A percentile compares a stretch with the other conserved stretches of the same genome.
phyloP scores from a whole-genome alignment of 2,329 filamentous ascomycete species.

The Phialophora macrospora region DNA sequence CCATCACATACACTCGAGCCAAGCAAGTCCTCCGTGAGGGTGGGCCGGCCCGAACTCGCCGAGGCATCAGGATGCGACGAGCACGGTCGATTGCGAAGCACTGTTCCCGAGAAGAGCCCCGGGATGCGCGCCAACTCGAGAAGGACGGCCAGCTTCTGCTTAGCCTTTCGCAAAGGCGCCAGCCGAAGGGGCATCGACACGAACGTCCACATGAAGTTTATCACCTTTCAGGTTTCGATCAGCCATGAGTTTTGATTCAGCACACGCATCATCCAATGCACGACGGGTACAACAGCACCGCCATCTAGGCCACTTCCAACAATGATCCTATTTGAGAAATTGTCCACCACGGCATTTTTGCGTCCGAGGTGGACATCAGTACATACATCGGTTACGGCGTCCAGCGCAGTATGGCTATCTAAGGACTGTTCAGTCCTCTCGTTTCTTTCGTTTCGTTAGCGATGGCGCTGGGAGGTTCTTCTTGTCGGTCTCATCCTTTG shows the following conservation, averaged over 20 bases:
- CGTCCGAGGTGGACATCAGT: constrained; percentile 4
- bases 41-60: constrained; percentile 1
- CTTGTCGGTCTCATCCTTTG: constrained; percentile 5
- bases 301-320: background rate
- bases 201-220: background rate
- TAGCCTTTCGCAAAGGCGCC: constrained; percentile 2
- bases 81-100: background rate
- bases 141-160: constrained; percentile 18
- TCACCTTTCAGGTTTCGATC: background rate
- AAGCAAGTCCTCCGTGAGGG: background rate
- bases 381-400: background rate
- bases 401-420: background rate
- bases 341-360: background rate
- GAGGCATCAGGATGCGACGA: constrained; percentile 15
- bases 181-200: background rate
- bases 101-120: background rate
- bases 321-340: background rate
- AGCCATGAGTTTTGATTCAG: constrained; percentile 2
- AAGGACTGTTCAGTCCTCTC: background rate
- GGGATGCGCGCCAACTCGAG: constrained; percentile 1
- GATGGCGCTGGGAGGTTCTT: constrained; percentile 22
- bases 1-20: constrained; percentile 6
- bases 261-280: background rate
- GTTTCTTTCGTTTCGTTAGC: constrained; percentile 9
- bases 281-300: constrained; percentile 20